These are phyloP conservation scores for Arthroderma sp. DNA, from an alignment of 2,329 filamentous ascomycete species.

Conservation along the genomic window DNA sequence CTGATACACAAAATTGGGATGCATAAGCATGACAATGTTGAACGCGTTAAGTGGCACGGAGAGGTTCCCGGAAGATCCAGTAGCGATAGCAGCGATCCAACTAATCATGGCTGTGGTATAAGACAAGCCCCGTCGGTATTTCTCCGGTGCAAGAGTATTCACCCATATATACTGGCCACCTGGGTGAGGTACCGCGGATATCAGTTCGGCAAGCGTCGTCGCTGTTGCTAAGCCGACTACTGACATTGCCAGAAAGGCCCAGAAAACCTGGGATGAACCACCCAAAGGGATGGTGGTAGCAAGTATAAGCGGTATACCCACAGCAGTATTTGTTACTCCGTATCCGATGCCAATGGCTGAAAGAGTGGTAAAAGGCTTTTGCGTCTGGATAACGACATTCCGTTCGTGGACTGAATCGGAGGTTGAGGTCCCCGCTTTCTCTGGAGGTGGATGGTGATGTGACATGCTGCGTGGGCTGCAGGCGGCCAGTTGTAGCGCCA, in stretches of 20 bases:
- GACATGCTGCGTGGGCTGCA: too few species aligned
- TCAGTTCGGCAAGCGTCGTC: constrained; percentile 1
- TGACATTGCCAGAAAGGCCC: constrained; percentile 1
- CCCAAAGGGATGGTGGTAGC: background rate
- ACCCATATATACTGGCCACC: constrained; percentile 1
- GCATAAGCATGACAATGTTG: background rate
- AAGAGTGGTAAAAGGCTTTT: constrained; percentile 1
- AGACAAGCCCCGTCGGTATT: background rate
- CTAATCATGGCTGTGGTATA: constrained; percentile 2
- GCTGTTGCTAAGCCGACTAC: background rate
- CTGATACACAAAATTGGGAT: background rate
- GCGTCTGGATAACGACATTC: background rate
- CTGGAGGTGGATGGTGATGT: background rate
- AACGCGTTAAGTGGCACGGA: background rate
- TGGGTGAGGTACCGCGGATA: background rate
- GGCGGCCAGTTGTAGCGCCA: too few species aligned
- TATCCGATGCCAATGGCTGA: constrained; percentile 1
- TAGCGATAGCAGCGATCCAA: constrained; percentile 1
- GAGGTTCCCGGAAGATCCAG: background rate
- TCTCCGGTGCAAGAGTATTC: background rate
- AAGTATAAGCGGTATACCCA: background rate
- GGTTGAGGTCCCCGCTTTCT: background rate
- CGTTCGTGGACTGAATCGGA: background rate
- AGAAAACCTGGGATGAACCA: background rate
- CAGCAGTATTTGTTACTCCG: constrained; percentile 1